Base-by-base conservation (phyloP, 208 protist species). In the Borovskyia barvae region DNA sequence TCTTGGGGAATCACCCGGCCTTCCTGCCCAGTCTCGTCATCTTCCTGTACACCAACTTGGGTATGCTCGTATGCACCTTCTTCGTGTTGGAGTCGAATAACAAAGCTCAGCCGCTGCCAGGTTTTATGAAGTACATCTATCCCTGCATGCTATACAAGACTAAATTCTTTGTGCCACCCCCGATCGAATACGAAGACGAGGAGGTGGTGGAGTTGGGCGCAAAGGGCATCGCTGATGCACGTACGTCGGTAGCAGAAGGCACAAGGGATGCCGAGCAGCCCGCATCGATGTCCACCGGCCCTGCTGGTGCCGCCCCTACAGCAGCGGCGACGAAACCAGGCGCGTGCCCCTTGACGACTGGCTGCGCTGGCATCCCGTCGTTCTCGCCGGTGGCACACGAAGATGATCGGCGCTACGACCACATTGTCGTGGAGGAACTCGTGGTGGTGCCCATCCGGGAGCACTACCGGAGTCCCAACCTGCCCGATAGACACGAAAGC, bases 31-130 rank as follows among this genome's bases (percentile, higher is more conserved):
- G 64, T 30, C 40, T 85, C 7, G 41, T 76, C 6, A 70, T 86
- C 26, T 80, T 75, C 25, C 12, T 76, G 6, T 92, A 88, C 60
- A 78, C 64, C n/a, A 70, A 65, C 20, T 51, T 89, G 36, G 80
- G 70, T 35, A 79, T 80, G 42, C 25, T 74, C 11, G 66, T 82
- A 6, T 83, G 72, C 64, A 79, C 70, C 17, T 56, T 83, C 32
- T 84, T 77, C 33, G 56, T 91, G 35, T 42, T 77, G 32, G 84
- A 91, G 61, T 79, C 84, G 19, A 87, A 88, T 53, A 50, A 60
- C 6, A 62, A 85, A 3, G 73, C 78, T 9, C 62, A 82, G 48
- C 78, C 69, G 42, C 57, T 88, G 15, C 78, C 75, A 8, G 28
- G 29, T 1, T 52, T 70, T 29, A 5, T 85, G 25, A 48, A 37